phyloP scores from a whole-genome alignment of 2,329 filamentous ascomycete genomes.

The Bertia moriformis region DNA sequence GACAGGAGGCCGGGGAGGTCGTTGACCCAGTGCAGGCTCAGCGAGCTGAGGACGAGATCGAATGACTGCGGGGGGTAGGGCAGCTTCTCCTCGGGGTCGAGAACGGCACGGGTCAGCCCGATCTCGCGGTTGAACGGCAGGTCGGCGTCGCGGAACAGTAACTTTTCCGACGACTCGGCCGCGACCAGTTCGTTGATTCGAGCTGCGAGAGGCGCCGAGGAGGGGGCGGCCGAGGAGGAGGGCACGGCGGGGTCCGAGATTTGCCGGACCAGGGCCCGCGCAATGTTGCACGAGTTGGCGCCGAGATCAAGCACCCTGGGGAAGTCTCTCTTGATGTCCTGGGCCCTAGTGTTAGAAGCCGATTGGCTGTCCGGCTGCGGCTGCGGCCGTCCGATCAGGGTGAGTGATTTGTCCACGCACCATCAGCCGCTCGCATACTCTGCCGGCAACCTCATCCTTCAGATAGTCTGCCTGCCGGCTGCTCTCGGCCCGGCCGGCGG shows the following conservation, averaged over 20 bases:
- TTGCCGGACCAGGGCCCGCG: constrained; percentile 60
- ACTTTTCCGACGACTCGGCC: constrained; percentile 62
- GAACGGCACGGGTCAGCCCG: constrained; percentile 57
- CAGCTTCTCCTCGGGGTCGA: constrained; percentile 61
- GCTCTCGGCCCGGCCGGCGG: constrained; percentile 52
- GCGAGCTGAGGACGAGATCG: constrained; percentile 76
- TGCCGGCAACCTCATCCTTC: constrained; percentile 75
- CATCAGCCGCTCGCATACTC: constrained; percentile 73
- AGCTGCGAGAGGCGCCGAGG: constrained; percentile 56
- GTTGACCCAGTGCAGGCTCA: constrained; percentile 95
- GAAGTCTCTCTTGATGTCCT: constrained; percentile 88
- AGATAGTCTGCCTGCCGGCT: constrained; percentile 81
- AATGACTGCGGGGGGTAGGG: constrained; percentile 67
- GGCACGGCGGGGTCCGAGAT: constrained; percentile 47
- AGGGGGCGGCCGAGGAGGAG: constrained; percentile 35
- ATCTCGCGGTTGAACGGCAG: constrained; percentile 63
- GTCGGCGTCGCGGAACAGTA: constrained; percentile 68
- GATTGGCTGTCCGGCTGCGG: neutral
- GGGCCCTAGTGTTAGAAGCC: too few relatives aligned
- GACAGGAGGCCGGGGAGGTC: constrained; percentile 74
- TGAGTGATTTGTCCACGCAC: constrained; percentile 24
- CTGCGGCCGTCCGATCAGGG: neutral
- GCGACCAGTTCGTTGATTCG: constrained; percentile 65
- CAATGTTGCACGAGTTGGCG: constrained; percentile 90
- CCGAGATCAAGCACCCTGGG: constrained; percentile 78